Evolutionary conservation across 2,329 filamentous ascomycete genomes (phyloP).

Genomic region (Penicillium crustosum): DNA sequence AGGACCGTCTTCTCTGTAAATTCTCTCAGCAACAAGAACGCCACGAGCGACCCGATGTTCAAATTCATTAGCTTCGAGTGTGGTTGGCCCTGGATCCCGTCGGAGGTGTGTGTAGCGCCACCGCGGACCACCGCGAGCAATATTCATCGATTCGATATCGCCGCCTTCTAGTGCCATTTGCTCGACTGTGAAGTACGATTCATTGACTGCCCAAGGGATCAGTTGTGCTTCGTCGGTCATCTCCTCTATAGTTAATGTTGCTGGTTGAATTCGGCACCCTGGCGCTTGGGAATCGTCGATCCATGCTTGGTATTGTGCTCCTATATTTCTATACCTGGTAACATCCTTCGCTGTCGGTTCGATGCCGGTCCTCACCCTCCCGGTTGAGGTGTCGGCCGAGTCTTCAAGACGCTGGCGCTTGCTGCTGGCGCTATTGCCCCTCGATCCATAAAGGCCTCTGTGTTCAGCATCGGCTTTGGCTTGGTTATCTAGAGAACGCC

Average conservation of each 20-base stretch:
- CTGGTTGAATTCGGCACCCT: neutral
- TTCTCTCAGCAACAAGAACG: neutral
- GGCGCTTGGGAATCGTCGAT: neutral
- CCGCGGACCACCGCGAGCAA: neutral
- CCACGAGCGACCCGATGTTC: neutral
- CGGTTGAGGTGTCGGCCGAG: neutral
- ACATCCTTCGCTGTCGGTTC: neutral
- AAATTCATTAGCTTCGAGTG: neutral
- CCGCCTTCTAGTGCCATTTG: neutral
- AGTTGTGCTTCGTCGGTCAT: neutral
- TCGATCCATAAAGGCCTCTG: neutral
- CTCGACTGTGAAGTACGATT: neutral
- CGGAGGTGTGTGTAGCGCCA: neutral
- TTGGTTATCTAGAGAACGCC: neutral
- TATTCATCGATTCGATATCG: neutral
- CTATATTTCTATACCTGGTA: neutral
- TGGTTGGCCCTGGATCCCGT: neutral
- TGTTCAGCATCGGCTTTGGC: neutral
- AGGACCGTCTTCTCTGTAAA: neutral
- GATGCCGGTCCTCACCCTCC: neutral
- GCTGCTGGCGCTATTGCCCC: neutral
- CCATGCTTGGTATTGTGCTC: constrained; percentile 1
- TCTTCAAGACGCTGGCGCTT: neutral
- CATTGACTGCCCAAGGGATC: neutral
- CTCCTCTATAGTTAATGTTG: neutral